Evolutionary conservation across 805 yeast species (phyloP), one percentile per base, ranked within the genome.

Genomic region (Metschnikowia anglica): DNA sequence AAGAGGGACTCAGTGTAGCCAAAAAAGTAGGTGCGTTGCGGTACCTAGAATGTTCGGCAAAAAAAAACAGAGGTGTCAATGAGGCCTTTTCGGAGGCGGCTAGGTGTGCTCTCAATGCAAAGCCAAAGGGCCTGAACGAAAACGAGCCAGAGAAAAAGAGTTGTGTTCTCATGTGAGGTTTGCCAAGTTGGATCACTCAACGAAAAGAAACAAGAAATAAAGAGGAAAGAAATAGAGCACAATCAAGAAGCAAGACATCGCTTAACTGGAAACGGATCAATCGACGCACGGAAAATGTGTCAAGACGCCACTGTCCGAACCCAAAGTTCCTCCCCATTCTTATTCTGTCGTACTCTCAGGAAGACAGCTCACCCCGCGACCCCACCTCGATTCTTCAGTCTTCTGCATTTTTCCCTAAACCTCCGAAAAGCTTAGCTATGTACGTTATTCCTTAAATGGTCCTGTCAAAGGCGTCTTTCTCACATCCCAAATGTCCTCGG

Each of bases 81-180:
- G 99, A 93, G 69, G 98, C 97, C 8, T 93, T 93, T 62, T 89
- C 97, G 0, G 99, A 93, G 68, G 99, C 98, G 33, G 97, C 98
- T 6, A 82, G 99, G 63, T 90, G 96, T 59, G 98, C 97, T 2
- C 74, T 91, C 53, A 83, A 86, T 49, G 96, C 96, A 11, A 87
- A 80, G 59, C 86, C 95, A 38, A 87, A 82, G 67, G 91, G 90
- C 41, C 80, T 79, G 38, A 68, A 70, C 48, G 76, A 73, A 42
- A 75, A 72, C 41, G 72, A 67, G 49, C 66, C 65, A 17, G 71
- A 68, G 39, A 62, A 62, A 46, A 68, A 67, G 54, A 54, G 66
- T 26, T 70, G 76, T 55, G 59, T 65, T 30, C 52, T 70, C 31
- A 63, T 70, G 70, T 70, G 56, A 58, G 25, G 17, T 4, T 9